Percentiles rank a stretch among this genome's conserved stretches.
phyloP scores from a whole-genome alignment of 169 alveolate genomes.

The Plasmodium gaboni region DNA sequence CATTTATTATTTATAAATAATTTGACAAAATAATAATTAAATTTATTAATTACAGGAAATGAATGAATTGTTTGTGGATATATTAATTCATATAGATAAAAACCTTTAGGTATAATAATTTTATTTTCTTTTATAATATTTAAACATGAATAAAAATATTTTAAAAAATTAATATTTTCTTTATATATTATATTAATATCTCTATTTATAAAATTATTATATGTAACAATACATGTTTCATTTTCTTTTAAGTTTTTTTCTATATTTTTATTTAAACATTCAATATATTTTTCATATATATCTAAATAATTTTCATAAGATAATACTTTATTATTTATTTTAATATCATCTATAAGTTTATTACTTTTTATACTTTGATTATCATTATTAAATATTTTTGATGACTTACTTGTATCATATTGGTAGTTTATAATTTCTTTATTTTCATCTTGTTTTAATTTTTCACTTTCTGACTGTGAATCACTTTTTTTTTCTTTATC shows the following conservation, averaged over 20 bases:
- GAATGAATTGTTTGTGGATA: conserved; percentile 56
- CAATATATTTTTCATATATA: conserved; percentile 23
- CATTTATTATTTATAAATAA: conserved; percentile 68
- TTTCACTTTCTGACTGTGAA: not conserved
- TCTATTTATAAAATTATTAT: conserved; percentile 50
- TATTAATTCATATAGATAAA: conserved; percentile 58
- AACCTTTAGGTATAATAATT: conserved; percentile 49
- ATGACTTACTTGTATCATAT: no score
- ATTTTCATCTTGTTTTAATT: not conserved
- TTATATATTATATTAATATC: conserved; percentile 27
- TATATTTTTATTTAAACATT: not conserved
- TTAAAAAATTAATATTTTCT: conserved; percentile 18
- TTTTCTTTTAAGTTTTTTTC: conserved; percentile 32
- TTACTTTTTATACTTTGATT: no score
- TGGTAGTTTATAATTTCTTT: not conserved
- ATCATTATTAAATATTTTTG: no score
- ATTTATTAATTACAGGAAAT: conserved; percentile 54
- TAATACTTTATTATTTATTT: not conserved
- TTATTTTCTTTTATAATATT: conserved; percentile 60
- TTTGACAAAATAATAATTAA: conserved; percentile 60
- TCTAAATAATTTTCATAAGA: conserved; percentile 2
- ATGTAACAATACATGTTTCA: conserved; percentile 21
- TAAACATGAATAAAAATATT: conserved; percentile 47
- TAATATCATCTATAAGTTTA: no score
- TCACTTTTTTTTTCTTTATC: not conserved